Evolutionary conservation across 257 asterid genomes (phyloP), one percentile per base, ranked within the genome.

Genomic region (Penstemon davidsonii): DNA sequence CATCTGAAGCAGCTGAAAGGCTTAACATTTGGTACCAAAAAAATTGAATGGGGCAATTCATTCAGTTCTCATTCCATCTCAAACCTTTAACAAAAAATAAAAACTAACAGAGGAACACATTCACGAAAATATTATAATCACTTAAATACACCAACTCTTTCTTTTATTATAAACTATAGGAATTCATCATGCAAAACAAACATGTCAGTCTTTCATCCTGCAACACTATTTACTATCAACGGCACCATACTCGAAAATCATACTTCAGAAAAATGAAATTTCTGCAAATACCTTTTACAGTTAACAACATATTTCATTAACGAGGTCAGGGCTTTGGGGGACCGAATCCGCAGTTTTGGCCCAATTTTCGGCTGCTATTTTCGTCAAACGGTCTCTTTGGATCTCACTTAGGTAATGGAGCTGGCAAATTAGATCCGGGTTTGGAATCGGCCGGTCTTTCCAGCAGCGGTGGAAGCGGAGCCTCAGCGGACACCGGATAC

Each of bases 341-440:
- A 13, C 76, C 55, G 86, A 74, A 69, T 80, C 92, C 36, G 78
- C 80, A 8, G 87, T 79, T 69, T 62, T 81, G 3, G 86, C 75
- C 97, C 99, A 93, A 80, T 90, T 93, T 11, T 79, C 90, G 9
- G 78, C 85, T 1, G 99, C 97, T 12, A 87, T 90, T 75, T 84
- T 82, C 4, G 97, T 93, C 55, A 93, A 73, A 43, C 92, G 89
- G 85, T 93, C 99, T 44, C 92, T 84, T 71, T 93, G 99, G 62
- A 93, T 93, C 87, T 93, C 97, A 46, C 72, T 85, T 6, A 93
- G 85, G 97, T 93, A 60, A 93, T 87, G 37, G 97, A 84, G 80
- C 84, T 83, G 95, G 86, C 51, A 83, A 65, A 70, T 75, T 80
- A 51, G 90, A 78, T 5, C 78, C 75, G 25, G 89, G 86, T 61